These are phyloP conservation scores for Spizellomyces sp. DNA, from an alignment of 192 early-diverging fungal species.

Conservation along the genomic window DNA sequence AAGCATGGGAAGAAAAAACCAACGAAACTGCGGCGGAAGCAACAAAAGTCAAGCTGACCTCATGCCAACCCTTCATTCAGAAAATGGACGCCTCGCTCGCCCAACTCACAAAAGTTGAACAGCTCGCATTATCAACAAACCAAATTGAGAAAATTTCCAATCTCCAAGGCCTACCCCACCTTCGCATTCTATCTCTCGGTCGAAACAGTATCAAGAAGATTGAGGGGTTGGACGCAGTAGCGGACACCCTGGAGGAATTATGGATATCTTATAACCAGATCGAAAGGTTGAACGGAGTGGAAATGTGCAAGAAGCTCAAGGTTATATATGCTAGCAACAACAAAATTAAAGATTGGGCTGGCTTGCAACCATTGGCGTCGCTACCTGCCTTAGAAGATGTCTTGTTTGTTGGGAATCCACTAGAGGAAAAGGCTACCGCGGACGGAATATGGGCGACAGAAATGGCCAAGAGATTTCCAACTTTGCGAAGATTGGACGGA, in stretches of 20 bases:
- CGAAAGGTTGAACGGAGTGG: conserved; percentile 57
- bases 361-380: conserved; percentile 38
- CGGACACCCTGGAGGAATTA: conserved; percentile 60
- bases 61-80: conserved; percentile 53
- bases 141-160: conserved; percentile 56
- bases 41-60: conserved; percentile 47
- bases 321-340: conserved; percentile 61
- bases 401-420: conserved; percentile 51
- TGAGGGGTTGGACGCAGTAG: conserved; percentile 58
- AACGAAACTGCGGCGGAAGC: conserved; percentile 43
- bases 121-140: conserved; percentile 57
- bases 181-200: conserved; percentile 55
- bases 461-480: conserved; percentile 52
- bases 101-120: conserved; percentile 46
- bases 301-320: conserved; percentile 63
- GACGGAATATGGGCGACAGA: conserved; percentile 58
- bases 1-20: conserved; percentile 56
- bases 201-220: conserved; percentile 61
- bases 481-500: conserved; percentile 56
- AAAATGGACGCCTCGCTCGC: conserved; percentile 60
- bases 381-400: conserved; percentile 54
- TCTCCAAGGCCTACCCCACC: conserved; percentile 43
- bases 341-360: conserved; percentile 61
- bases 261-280: conserved; percentile 61
- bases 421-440: conserved; percentile 60